Evolutionary conservation across 768 basidiomycete species (phyloP).

Genomic region (Rhodotorula babjevae): DNA sequence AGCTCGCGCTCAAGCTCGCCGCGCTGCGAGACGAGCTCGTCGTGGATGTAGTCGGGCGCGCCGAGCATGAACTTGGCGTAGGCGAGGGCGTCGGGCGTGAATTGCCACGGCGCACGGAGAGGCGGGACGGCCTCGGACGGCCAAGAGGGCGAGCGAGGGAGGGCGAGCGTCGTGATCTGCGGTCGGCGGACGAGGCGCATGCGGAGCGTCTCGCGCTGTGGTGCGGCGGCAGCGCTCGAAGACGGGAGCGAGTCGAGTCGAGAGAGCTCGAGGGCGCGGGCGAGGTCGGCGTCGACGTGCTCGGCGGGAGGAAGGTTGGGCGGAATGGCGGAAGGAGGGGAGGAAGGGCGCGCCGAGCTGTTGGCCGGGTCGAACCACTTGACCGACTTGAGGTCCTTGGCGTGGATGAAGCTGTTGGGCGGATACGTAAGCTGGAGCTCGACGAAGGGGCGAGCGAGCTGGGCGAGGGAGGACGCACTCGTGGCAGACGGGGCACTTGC

Average conservation of each 20-base stretch:
- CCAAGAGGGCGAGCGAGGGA: slow-evolving; percentile 88
- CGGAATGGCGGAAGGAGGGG: background rate
- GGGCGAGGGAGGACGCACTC: slow-evolving; percentile 50
- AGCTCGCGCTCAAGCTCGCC: slow-evolving; percentile 69
- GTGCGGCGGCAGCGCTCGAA: background rate
- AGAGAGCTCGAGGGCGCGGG: slow-evolving; percentile 27
- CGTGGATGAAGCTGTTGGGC: slow-evolving; percentile 60
- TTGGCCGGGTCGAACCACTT: slow-evolving; percentile 66
- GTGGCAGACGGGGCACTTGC: slow-evolving; percentile 90
- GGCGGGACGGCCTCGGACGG: slow-evolving; percentile 86
- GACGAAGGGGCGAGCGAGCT: background rate
- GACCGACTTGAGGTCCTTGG: slow-evolving; percentile 84
- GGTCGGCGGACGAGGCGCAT: slow-evolving; percentile 91
- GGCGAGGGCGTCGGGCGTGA: slow-evolving; percentile 80
- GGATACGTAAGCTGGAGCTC: background rate
- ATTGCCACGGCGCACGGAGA: slow-evolving; percentile 91
- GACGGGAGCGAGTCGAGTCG: slow-evolving; percentile 1
- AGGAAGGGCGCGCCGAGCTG: slow-evolving; percentile 46
- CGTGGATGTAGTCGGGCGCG: slow-evolving; percentile 73
- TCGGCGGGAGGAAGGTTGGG: background rate
- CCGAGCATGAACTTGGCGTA: slow-evolving; percentile 96
- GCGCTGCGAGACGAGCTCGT: slow-evolving; percentile 67
- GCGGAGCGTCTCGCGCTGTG: slow-evolving; percentile 51
- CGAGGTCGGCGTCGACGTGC: slow-evolving; percentile 21
- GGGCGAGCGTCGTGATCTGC: slow-evolving; percentile 86